phyloP scores from a whole-genome alignment of 805 yeast genomes.

The Zygoascus bituminiphila region DNA sequence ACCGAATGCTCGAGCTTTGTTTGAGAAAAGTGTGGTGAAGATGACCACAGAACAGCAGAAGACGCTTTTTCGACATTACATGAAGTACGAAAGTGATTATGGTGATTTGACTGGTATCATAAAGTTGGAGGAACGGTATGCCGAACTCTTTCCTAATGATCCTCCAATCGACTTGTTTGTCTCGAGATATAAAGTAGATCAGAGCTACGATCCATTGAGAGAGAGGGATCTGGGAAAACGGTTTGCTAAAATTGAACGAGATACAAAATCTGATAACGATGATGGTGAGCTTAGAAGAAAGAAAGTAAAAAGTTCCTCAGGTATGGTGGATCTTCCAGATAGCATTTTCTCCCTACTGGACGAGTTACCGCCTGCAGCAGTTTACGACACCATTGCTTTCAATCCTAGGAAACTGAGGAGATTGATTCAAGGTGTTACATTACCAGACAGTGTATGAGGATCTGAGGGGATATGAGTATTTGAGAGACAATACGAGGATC shows the following conservation, averaged over 20 bases:
- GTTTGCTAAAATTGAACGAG: background rate
- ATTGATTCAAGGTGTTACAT: slow-evolving; percentile 17
- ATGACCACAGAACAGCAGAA: slow-evolving; percentile 35
- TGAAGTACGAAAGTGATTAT: slow-evolving; percentile 58
- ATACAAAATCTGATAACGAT: background rate
- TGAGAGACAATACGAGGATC: no score
- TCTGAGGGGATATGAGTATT: background rate
- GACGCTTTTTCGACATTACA: slow-evolving; percentile 48
- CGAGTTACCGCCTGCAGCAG: slow-evolving; percentile 49
- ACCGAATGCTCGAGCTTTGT: slow-evolving; percentile 67
- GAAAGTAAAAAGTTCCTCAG: background rate
- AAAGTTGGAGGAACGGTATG: slow-evolving; percentile 57
- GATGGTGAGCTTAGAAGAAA: slow-evolving; percentile 1
- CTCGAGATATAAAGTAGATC: slow-evolving; percentile 26
- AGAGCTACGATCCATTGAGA: slow-evolving; percentile 14
- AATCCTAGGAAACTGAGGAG: slow-evolving; percentile 45
- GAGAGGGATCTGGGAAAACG: slow-evolving; percentile 16
- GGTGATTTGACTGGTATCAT: slow-evolving; percentile 64
- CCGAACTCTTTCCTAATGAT: slow-evolving; percentile 59
- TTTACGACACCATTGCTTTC: slow-evolving; percentile 47
- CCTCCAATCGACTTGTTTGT: slow-evolving; percentile 31
- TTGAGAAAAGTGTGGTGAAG: slow-evolving; percentile 66
- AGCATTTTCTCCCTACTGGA: slow-evolving; percentile 43
- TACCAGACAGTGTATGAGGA: background rate
- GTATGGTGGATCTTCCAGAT: slow-evolving; percentile 16